Percentiles rank a stretch among this genome's conserved stretches.
These are phyloP conservation scores for Fusarium illudens DNA, from an alignment of 2,329 filamentous ascomycete genomes.

Conservation along the genomic window DNA sequence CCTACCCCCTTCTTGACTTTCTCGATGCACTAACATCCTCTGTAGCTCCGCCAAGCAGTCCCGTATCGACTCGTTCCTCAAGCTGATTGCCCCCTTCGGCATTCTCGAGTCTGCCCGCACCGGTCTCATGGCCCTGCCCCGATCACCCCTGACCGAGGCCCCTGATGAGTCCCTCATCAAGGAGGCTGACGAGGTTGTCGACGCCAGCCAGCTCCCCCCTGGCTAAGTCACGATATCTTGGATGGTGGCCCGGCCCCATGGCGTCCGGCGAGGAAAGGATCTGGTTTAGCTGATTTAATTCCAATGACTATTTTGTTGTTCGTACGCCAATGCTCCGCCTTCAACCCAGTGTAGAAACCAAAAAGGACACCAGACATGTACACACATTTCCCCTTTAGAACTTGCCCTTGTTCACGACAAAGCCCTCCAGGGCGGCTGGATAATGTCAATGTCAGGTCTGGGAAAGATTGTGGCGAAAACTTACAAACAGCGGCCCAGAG, in stretches of 20 bases:
- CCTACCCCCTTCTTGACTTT: background rate
- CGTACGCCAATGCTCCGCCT: slow-evolving; percentile 36
- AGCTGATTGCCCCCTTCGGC: slow-evolving; percentile 91
- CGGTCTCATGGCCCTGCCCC: slow-evolving; percentile 94
- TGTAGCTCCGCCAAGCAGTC: slow-evolving; percentile 86
- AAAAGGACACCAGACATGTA: slow-evolving; percentile 18
- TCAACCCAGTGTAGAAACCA: slow-evolving; percentile 21
- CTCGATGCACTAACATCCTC: slow-evolving; percentile 34
- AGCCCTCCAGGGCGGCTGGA: slow-evolving; percentile 79
- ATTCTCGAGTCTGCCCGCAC: slow-evolving; percentile 96
- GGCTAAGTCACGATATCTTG: slow-evolving; percentile 63
- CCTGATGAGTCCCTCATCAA: slow-evolving; percentile 76
- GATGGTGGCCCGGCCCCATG: slow-evolving; percentile 27
- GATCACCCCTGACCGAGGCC: slow-evolving; percentile 83
- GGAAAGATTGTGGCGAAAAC: slow-evolving; percentile 43
- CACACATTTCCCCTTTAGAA: slow-evolving; percentile 53
- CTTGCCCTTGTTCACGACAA: slow-evolving; percentile 93
- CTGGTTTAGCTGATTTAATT: slow-evolving; percentile 41
- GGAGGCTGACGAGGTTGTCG: slow-evolving; percentile 93
- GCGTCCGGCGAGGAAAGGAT: slow-evolving; percentile 43
- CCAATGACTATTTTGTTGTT: slow-evolving; percentile 42
- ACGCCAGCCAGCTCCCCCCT: slow-evolving; percentile 91
- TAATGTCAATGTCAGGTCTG: slow-evolving; percentile 25
- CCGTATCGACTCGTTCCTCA: slow-evolving; percentile 97
- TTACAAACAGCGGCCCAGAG: slow-evolving; percentile 86